These are phyloP conservation scores for Conticribra guillardii DNA, from an alignment of 108 stramenopile genomes.

Conservation along the genomic window DNA sequence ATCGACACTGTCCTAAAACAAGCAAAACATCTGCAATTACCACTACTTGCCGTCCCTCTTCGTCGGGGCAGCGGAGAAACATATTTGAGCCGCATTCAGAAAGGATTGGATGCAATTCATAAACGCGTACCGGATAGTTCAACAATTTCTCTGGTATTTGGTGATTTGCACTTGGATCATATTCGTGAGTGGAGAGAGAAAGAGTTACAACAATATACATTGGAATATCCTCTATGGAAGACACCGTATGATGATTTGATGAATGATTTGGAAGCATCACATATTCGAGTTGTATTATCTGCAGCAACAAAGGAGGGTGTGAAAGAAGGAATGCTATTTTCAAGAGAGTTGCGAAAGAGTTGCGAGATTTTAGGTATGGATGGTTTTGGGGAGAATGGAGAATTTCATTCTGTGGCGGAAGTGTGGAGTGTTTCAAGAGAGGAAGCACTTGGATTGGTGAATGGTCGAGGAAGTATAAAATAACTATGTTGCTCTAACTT, in stretches of 20 bases:
- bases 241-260: conserved; percentile 59
- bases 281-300: conserved; percentile 60
- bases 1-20: conserved; percentile 78
- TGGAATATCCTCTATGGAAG: conserved; percentile 82
- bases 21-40: conserved; percentile 70
- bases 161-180: conserved; percentile 93
- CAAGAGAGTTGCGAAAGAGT: conserved; percentile 42
- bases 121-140: conserved; percentile 14
- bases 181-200: conserved; percentile 85
- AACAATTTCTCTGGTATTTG: conserved; percentile 72
- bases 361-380: conserved; percentile 45
- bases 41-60: conserved; percentile 84
- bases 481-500: too few relatives aligned
- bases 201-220: conserved; percentile 44
- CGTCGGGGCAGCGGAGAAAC: conserved; percentile 65
- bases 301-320: conserved; percentile 55
- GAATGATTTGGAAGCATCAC: conserved; percentile 68
- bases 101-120: conserved; percentile 61
- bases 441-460: conserved; percentile 49
- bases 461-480: neutral
- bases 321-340: conserved; percentile 56
- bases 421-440: conserved; percentile 69
- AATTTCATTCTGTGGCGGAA: conserved; percentile 84
- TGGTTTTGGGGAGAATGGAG: conserved; percentile 86
- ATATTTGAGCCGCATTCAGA: conserved; percentile 66